phyloP scores from a whole-genome alignment of 2,329 filamentous ascomycete genomes.

The Albifimbria verrucaria region DNA sequence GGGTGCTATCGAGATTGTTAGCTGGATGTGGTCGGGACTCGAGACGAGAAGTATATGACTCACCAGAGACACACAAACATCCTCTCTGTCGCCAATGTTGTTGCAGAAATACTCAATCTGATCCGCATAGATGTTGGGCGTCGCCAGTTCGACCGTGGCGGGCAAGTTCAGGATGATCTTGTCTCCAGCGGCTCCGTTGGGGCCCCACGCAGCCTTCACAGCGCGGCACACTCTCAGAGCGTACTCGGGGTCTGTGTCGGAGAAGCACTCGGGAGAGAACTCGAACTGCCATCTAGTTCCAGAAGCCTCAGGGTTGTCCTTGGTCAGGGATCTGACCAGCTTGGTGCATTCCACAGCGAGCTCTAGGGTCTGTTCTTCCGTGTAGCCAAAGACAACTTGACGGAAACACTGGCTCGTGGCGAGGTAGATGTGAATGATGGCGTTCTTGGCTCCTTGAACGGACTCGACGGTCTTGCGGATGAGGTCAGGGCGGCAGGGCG shows the following conservation, averaged over 20 bases:
- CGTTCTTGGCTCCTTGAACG: conserved; percentile 85
- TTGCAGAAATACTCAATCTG: conserved; percentile 94
- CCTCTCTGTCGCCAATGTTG: conserved; percentile 79
- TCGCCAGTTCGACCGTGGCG: conserved; percentile 88
- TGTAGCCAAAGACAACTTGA: conserved; percentile 83
- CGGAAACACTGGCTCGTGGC: conserved; percentile 96
- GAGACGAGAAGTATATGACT: no score
- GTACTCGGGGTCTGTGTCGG: conserved; percentile 82
- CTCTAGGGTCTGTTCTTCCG: conserved; percentile 75
- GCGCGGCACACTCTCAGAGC: conserved; percentile 82
- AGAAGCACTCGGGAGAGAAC: conserved; percentile 86
- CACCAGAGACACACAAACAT: conserved; percentile 77
- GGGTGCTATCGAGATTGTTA: conserved; percentile 86
- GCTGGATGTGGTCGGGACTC: conserved; percentile 87
- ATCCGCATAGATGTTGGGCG: conserved; percentile 93
- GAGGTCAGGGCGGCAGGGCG: conserved; percentile 86
- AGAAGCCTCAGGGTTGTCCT: conserved; percentile 60
- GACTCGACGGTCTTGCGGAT: conserved; percentile 88
- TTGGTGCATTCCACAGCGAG: conserved; percentile 83
- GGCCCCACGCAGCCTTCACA: conserved; percentile 91
- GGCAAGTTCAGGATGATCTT: conserved; percentile 97
- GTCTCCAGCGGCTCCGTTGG: conserved; percentile 58
- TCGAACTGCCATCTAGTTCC: conserved; percentile 73
- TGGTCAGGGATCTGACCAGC: conserved; percentile 85
- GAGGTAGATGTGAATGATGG: conserved; percentile 91